These are phyloP conservation scores for Brassica rapa DNA, from an alignment of 345 rosid species.

Conservation along the genomic window DNA sequence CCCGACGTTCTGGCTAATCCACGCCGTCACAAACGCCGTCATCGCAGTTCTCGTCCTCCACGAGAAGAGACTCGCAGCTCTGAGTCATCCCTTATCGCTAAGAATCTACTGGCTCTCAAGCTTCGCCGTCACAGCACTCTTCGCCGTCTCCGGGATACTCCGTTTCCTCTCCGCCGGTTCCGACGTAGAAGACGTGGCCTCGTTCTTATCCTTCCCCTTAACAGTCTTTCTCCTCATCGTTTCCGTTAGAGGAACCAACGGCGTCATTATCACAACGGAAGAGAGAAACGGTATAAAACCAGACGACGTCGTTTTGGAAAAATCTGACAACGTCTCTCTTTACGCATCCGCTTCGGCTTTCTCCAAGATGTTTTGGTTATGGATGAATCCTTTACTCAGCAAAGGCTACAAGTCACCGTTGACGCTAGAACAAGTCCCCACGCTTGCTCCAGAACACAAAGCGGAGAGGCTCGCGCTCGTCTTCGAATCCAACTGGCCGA, in stretches of 20 bases:
- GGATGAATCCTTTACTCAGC: conserved; percentile 86
- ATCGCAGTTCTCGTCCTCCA: conserved; percentile 65
- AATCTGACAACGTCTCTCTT: conserved; percentile 49
- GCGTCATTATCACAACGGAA: conserved; percentile 40
- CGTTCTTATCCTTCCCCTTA: conserved; percentile 53
- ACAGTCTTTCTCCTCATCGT: conserved; percentile 54
- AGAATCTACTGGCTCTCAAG: conserved; percentile 66
- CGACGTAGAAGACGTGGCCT: conserved; percentile 56
- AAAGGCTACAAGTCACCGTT: conserved; percentile 84
- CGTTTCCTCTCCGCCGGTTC: conserved; percentile 43
- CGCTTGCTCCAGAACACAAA: conserved; percentile 73
- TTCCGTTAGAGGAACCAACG: conserved; percentile 69
- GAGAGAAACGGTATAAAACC: conserved; percentile 29
- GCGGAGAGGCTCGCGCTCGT: conserved; percentile 73
- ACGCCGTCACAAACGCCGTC: conserved; percentile 67
- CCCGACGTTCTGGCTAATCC: conserved; percentile 65
- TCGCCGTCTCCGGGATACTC: conserved; percentile 56
- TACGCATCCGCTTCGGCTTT: conserved; percentile 73
- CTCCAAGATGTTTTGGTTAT: conserved; percentile 79
- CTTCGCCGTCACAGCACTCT: conserved; percentile 53
- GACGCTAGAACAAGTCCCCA: conserved; percentile 66
- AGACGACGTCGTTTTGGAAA: conserved; percentile 45
- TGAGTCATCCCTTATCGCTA: conserved; percentile 60
- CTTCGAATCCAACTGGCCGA: conserved; percentile 76
- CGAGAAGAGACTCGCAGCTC: conserved; percentile 67